phyloP scores from a whole-genome alignment of 352 stramenopile species.

The Phytophthora pluvialis region DNA sequence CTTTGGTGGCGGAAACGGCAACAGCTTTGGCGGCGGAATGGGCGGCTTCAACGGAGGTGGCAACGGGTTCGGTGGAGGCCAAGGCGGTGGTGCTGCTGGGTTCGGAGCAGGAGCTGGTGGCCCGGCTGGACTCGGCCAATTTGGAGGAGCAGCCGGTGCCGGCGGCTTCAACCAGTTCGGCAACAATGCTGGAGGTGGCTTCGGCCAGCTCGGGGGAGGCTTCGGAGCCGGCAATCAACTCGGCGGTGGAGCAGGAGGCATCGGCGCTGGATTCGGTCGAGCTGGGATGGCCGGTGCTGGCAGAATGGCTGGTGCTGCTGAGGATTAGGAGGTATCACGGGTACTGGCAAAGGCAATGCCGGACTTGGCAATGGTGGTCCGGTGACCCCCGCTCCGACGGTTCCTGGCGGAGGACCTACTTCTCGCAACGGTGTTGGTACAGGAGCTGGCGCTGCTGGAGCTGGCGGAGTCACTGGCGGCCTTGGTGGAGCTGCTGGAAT shows the following conservation, averaged over 20 bases:
- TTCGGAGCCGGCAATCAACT: conserved; percentile 4
- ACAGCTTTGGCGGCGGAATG: not conserved
- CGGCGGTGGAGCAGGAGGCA: conserved; percentile 7
- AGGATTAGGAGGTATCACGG: not conserved
- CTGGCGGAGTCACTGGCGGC: conserved; percentile 6
- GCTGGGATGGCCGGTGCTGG: not conserved
- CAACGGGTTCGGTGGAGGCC: not conserved
- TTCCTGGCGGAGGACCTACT: conserved; percentile 9
- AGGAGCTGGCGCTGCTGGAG: conserved; percentile 3
- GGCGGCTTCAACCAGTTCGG: not conserved
- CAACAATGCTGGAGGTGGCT: not conserved
- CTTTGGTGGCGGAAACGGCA: not conserved
- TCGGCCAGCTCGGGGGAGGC: conserved; percentile 2
- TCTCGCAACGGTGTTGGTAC: conserved; percentile 6
- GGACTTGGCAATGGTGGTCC: conserved; percentile 3
- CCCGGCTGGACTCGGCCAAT: not conserved
- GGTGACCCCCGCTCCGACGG: conserved; percentile 32
- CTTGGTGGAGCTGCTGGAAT: conserved; percentile 1
- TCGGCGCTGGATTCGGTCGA: conserved; percentile 7
- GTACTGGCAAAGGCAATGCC: conserved; percentile 4
- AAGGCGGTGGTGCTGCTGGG: conserved; percentile 2
- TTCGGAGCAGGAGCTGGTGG: conserved; percentile 5
- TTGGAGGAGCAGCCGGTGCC: no score
- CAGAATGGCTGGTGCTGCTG: not conserved
- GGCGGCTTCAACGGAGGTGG: conserved; percentile 4